These are phyloP conservation scores for Ogataea nitratoaversa DNA, from an alignment of 805 yeast genomes.

Conservation along the genomic window DNA sequence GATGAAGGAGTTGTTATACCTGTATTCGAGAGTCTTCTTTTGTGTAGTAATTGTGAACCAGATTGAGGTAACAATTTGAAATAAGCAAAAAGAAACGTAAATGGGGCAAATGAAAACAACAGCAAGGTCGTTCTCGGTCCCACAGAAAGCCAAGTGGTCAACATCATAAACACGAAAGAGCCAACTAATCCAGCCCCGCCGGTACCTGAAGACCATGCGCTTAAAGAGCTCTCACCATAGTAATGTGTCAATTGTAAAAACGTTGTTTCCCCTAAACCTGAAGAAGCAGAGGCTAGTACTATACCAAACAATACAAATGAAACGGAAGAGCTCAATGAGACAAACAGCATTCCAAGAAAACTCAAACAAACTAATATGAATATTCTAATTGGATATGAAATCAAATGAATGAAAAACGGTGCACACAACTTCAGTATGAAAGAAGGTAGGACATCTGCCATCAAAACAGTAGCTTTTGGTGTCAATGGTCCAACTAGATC, in stretches of 20 bases:
- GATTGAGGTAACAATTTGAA: slow-evolving; percentile 25
- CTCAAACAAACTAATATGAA: slow-evolving; percentile 54
- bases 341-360: slow-evolving; percentile 66
- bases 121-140: slow-evolving; percentile 52
- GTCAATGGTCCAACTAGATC: slow-evolving; percentile 80
- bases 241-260: slow-evolving; percentile 84
- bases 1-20: background rate
- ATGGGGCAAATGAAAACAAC: slow-evolving; percentile 43
- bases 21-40: background rate
- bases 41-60: background rate
- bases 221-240: slow-evolving; percentile 52
- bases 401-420: slow-evolving; percentile 70
- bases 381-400: slow-evolving; percentile 58
- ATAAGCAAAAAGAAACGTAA: slow-evolving; percentile 24
- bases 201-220: slow-evolving; percentile 92
- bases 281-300: slow-evolving; percentile 71
- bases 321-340: slow-evolving; percentile 43
- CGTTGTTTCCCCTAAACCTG: slow-evolving; percentile 89
- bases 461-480: slow-evolving; percentile 81
- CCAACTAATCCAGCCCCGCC: slow-evolving; percentile 95
- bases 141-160: slow-evolving; percentile 66
- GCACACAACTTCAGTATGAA: slow-evolving; percentile 65
- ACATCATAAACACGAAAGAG: slow-evolving; percentile 60
- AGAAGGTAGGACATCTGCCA: slow-evolving; percentile 86
- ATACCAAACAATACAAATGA: slow-evolving; percentile 58